Percentiles rank a stretch among this genome's conserved stretches.
Conservation (phyloP, 2,329 filamentous ascomycete species). For the Calonectria ilicicola region DNA sequence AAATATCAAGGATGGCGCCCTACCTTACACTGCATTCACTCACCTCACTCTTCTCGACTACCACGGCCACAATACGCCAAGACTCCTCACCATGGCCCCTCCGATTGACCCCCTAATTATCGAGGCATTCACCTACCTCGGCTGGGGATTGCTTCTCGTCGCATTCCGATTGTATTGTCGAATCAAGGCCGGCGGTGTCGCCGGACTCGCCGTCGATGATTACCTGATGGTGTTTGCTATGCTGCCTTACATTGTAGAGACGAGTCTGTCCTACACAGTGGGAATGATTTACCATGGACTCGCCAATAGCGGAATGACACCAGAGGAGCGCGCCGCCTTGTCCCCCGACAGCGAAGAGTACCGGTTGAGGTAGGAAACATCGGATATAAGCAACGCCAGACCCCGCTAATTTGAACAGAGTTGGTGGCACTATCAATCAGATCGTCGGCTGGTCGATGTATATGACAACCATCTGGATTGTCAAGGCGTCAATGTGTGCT, state of each 20-base stretch:
- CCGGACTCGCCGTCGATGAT: neutral
- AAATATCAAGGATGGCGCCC: too few species aligned
- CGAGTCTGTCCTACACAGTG: neutral
- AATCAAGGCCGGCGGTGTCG: neutral
- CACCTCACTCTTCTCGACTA: too few species aligned
- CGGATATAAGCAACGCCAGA: too few species aligned
- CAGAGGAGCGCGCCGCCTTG: neutral
- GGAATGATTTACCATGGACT: neutral
- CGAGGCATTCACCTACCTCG: slow-evolving; percentile 2
- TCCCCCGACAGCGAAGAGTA: slow-evolving; percentile 7
- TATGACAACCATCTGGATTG: slow-evolving; percentile 1
- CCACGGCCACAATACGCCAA: too few species aligned
- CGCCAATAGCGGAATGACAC: slow-evolving; percentile 9
- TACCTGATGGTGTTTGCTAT: slow-evolving; percentile 1
- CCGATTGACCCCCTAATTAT: neutral
- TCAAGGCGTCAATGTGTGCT: slow-evolving; percentile 7
- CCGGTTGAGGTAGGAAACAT: neutral
- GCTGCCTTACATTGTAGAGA: neutral
- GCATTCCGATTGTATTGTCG: slow-evolving; percentile 1
- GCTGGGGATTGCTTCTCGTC: neutral
- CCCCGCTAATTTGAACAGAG: neutral
- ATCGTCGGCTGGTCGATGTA: neutral
- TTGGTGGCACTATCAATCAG: slow-evolving; percentile 2
- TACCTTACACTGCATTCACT: too few species aligned
- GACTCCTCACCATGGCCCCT: too few species aligned